Evolutionary conservation across 2,329 filamentous ascomycete species (phyloP).

Genomic region (Penicillium verrucosum): DNA sequence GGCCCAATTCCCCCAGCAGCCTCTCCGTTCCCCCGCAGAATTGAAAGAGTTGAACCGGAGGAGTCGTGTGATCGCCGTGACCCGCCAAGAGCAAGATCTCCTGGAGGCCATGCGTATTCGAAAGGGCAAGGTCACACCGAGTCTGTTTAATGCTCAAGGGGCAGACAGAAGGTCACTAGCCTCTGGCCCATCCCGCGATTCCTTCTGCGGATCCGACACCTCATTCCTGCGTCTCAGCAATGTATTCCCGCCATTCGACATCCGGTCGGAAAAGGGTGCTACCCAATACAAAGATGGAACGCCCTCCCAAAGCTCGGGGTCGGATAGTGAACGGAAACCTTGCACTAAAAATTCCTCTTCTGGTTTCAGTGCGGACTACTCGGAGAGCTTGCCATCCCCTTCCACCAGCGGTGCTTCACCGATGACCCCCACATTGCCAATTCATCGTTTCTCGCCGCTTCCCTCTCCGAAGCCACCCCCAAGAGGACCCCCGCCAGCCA

Average conservation of each 20-base stretch:
- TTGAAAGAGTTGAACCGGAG: slow-evolving; percentile 35
- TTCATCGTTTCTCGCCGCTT: slow-evolving; percentile 39
- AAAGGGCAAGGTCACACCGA: slow-evolving; percentile 46
- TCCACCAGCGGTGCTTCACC: slow-evolving; percentile 39
- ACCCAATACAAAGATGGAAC: slow-evolving; percentile 28
- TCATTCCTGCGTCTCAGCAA: slow-evolving; percentile 42
- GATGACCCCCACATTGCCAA: slow-evolving; percentile 39
- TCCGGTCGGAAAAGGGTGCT: slow-evolving; percentile 27
- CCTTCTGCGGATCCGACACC: slow-evolving; percentile 36
- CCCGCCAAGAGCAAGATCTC: slow-evolving; percentile 52
- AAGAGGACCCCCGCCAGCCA: slow-evolving; percentile 30
- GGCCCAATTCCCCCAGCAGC: slow-evolving; percentile 26
- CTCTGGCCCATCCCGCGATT: slow-evolving; percentile 32
- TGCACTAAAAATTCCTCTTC: slow-evolving; percentile 31
- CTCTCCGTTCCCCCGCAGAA: slow-evolving; percentile 21
- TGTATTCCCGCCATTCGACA: slow-evolving; percentile 26
- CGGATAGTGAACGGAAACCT: slow-evolving; percentile 37
- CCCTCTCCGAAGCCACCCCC: slow-evolving; percentile 34
- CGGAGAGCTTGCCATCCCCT: slow-evolving; percentile 39
- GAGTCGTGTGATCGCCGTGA: slow-evolving; percentile 52
- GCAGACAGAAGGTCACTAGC: slow-evolving; percentile 30
- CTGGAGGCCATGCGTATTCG: slow-evolving; percentile 51
- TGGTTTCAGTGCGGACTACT: slow-evolving; percentile 35
- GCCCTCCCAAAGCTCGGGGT: slow-evolving; percentile 29
- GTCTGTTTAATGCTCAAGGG: slow-evolving; percentile 32